Conservation (phyloP, 805 yeast genomes). For the Kluyveromyces dobzhanskii region DNA sequence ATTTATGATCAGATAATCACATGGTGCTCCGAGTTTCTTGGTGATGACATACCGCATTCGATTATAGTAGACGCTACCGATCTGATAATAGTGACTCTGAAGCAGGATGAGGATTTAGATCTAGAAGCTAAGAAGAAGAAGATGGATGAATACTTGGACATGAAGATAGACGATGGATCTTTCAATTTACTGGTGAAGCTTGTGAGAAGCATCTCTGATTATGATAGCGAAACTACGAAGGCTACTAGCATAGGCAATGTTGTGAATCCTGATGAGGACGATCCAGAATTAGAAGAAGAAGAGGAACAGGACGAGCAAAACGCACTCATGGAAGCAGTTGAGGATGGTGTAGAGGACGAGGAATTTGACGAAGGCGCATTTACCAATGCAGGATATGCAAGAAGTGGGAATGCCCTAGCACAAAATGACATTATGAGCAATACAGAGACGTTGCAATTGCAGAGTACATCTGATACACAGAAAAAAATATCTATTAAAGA, state of each 20-base stretch:
- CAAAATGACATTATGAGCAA: conserved; percentile 19
- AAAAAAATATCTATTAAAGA: conserved; percentile 22
- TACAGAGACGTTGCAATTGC: neutral
- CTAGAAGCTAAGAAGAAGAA: conserved; percentile 35
- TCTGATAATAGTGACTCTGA: conserved; percentile 15
- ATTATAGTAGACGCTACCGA: conserved; percentile 38
- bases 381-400: conserved; percentile 6
- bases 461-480: neutral
- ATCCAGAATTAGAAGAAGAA: conserved; percentile 38
- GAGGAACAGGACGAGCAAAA: conserved; percentile 19
- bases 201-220: conserved; percentile 46
- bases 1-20: conserved; percentile 49
- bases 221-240: conserved; percentile 17
- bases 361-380: conserved; percentile 25
- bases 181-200: conserved; percentile 39
- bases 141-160: conserved; percentile 40
- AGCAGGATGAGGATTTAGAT: conserved; percentile 13
- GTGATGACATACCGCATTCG: conserved; percentile 69
- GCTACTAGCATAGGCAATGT: conserved; percentile 3
- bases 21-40: conserved; percentile 49
- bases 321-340: conserved; percentile 24
- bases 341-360: conserved; percentile 7
- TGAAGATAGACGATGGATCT: conserved; percentile 25
- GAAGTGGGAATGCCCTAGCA: conserved; percentile 15
- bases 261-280: conserved; percentile 26